Base-by-base conservation (phyloP, 129 eudicot genomes). In the Mikania micrantha region DNA sequence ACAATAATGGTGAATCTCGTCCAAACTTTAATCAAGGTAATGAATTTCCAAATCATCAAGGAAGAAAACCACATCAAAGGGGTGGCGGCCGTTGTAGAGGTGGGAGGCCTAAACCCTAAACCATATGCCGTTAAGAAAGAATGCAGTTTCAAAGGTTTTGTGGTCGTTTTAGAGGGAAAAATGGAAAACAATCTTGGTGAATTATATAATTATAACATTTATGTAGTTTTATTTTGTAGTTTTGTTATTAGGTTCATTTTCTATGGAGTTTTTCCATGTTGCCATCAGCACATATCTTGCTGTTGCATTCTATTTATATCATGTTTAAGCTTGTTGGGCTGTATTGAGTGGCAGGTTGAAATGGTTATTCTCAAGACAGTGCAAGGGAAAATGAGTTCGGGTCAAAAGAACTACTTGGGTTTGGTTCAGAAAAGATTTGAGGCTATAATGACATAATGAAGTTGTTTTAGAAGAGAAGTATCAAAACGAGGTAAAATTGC, bases 1-100 rank as follows among this genome's bases (percentile, higher is more conserved):
- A 56, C 11, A 27, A 35, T 39, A 68, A 22, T 36, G 40, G 21
- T 34, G 82, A 21, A 42, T 10, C 28, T 49, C 61, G 70, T 40
- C 68, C 58, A 22, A 71, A 69, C 63, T 47, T 69, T 36, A 71
- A 54, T 40, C 81, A 63, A 78, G 83, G 70, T 2, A 74, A 64
- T 35, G 69, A 62, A 5, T 56, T 60, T 32, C 24, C 56, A 39
- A 52, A 79, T 35, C 64, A 77, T 16, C 82, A 85, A 54, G 78
- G 87, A 31, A 69, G 88, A 58, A 78, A 29, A 47, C 71, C 81
- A 24, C 71, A 50, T 72, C 80, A 79, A 36, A 77, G 83, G 69
- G 88, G 87, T 22, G 81, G 97, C 53, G 88, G 85, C 9, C 81
- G 83, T 42, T 76, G 42, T 52, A 81, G 85, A 71, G 90, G 90